Conservation (phyloP, 768 basidiomycete genomes). For the Hygrocybe punicea region DNA sequence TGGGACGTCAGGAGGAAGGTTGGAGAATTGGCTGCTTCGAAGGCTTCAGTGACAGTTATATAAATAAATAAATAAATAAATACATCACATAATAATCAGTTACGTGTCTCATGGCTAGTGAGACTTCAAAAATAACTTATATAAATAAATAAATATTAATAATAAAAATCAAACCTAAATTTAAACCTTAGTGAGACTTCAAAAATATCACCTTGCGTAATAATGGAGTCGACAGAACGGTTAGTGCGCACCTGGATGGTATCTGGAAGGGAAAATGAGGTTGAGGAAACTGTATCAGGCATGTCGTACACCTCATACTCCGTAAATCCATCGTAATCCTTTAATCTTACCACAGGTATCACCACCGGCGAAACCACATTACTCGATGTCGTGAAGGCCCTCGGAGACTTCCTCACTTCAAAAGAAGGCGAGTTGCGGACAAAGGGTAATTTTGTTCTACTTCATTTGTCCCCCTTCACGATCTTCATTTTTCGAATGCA, state of each 20-base stretch:
- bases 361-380: conserved; percentile 57
- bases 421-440: conserved; percentile 75
- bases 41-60: not conserved
- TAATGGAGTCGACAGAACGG: conserved; percentile 43
- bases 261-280: conserved; percentile 55
- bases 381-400: conserved; percentile 76
- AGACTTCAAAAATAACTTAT: too few species aligned
- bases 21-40: conserved; percentile 32
- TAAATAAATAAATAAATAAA: too few species aligned
- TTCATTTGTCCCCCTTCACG: conserved; percentile 2
- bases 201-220: too few species aligned
- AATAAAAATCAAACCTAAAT: too few species aligned
- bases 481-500: conserved; percentile 32
- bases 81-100: too few species aligned
- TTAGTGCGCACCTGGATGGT: conserved; percentile 72
- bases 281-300: conserved; percentile 60
- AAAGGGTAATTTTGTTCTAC: conserved; percentile 55
- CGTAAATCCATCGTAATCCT: not conserved
- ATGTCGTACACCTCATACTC: conserved; percentile 26
- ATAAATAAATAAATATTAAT: too few species aligned
- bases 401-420: conserved; percentile 84
- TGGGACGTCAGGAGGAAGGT: conserved; percentile 53
- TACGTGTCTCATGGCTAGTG: too few species aligned
- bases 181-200: too few species aligned
- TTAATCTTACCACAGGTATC: conserved; percentile 34